Conservation (phyloP, 1,284 basidiomycete genomes). For the Ceratobasidium sp. region DNA sequence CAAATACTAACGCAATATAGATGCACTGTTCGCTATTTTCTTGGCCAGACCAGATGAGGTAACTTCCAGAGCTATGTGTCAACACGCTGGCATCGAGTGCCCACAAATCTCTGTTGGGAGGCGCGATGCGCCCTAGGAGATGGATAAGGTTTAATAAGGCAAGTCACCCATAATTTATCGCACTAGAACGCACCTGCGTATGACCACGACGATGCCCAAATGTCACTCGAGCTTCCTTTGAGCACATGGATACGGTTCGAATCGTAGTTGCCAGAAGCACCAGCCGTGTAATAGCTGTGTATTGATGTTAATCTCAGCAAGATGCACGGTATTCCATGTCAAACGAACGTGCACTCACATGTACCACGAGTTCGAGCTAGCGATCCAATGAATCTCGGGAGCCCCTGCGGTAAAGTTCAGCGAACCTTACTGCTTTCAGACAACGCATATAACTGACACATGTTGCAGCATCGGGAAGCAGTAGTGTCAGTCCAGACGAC, state of each 20-base stretch:
- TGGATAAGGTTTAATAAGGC: background rate
- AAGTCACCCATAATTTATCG: background rate
- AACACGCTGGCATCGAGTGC: conserved; percentile 30
- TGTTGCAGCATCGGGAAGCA: conserved; percentile 56
- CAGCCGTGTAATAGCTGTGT: conserved; percentile 32
- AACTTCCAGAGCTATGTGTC: conserved; percentile 1
- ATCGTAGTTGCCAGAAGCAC: background rate
- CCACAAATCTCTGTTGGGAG: background rate
- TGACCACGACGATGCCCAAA: conserved; percentile 34
- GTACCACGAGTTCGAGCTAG: conserved; percentile 37
- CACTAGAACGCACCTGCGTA: background rate
- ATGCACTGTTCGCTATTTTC: conserved; percentile 25
- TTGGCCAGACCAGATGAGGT: conserved; percentile 36
- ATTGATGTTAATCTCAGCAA: background rate
- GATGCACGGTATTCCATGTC: background rate
- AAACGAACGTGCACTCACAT: conserved; percentile 21
- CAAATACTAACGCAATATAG: conserved; percentile 29
- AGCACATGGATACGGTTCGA: background rate
- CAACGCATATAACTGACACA: conserved; percentile 49
- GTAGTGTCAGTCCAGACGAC: conserved; percentile 55
- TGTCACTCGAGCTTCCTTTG: conserved; percentile 23
- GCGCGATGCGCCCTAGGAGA: background rate
- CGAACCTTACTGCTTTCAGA: too few species aligned
- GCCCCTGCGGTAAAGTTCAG: conserved; percentile 36
- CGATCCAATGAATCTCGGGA: conserved; percentile 42